Evolutionary conservation across 306 rosid genomes (phyloP), one percentile per base, ranked within the genome.

Genomic region (Canavalia ensiformis): DNA sequence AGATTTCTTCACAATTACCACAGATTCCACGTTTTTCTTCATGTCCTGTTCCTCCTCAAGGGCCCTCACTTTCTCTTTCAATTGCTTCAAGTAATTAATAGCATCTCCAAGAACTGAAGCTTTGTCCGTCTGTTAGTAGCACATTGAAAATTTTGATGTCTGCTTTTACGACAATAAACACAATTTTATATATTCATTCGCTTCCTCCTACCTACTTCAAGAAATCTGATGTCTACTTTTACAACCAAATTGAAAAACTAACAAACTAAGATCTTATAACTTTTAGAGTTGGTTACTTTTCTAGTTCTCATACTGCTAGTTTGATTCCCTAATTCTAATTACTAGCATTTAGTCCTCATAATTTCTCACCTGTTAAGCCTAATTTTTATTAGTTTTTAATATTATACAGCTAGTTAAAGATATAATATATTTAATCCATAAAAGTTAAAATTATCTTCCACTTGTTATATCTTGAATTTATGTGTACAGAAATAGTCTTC

Each of bases 61-160:
- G 31, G 66, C 59, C 78, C 64, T 92, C 77, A 90, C 94, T 80
- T 82, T 87, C 85, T 94, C 97, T 74, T 92, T 94, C 81, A 94
- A 65, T 49, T 94, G 88, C 82, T 92, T 91, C 89, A 94, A 71
- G 89, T 94, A 87, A 81, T 91, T 91, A 41, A 94, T 92, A 31
- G 98, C 90, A 87, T 92, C 98, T 79, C 93, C 97, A 83, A 94
- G 97, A 82, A 94, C 97, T 63, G 97, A 91, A 85, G 94, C 97
- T 90, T 94, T 94, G 86, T 94, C 98, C 88, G 81, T 94, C 98
- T 94, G 87, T 82, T 74, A 76, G 71, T 33, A 55, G 71, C 66
- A 74, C 46, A 56, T 33, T 70, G 37, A 29, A 58, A 72, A 52
- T 54, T 18, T 18, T 18, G 25, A 18, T 0, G 25, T 18, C 25